A percentile compares a stretch with the other conserved stretches of the same genome.
Evolutionary conservation across 2,329 filamentous ascomycete species (phyloP).

Genomic region (Aspergillus viridinutans): DNA sequence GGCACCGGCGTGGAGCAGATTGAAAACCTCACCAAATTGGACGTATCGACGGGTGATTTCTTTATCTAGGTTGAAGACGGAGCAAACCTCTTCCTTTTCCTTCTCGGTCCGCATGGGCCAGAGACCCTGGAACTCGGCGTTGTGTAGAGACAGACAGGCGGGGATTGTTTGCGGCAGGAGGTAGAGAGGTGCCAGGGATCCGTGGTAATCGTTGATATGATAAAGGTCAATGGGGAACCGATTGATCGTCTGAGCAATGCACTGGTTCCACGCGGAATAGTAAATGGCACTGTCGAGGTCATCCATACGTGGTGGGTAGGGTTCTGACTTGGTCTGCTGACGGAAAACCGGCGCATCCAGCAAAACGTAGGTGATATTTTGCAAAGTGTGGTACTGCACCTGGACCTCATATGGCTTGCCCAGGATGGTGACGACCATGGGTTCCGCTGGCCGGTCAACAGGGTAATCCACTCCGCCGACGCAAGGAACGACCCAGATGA

Average conservation of each 20-base stretch:
- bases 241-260: slow-evolving; percentile 60
- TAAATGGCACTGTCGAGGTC: slow-evolving; percentile 65
- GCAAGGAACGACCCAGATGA: slow-evolving; percentile 62
- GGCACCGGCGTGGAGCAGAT: slow-evolving; percentile 61
- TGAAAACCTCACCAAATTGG: slow-evolving; percentile 66
- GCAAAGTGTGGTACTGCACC: slow-evolving; percentile 59
- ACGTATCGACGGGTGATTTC: slow-evolving; percentile 58
- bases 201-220: slow-evolving; percentile 65
- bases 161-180: slow-evolving; percentile 60
- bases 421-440: slow-evolving; percentile 60
- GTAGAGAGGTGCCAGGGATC: slow-evolving; percentile 60
- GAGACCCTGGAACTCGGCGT: slow-evolving; percentile 65
- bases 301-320: slow-evolving; percentile 66
- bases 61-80: slow-evolving; percentile 58
- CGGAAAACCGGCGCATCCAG: slow-evolving; percentile 65
- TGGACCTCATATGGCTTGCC: slow-evolving; percentile 58
- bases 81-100: slow-evolving; percentile 60
- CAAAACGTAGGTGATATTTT: slow-evolving; percentile 66
- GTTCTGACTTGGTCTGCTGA: slow-evolving; percentile 58
- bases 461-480: slow-evolving; percentile 64
- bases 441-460: slow-evolving; percentile 53
- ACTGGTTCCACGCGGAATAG: slow-evolving; percentile 68
- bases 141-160: slow-evolving; percentile 61
- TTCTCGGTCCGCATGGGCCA: slow-evolving; percentile 63
- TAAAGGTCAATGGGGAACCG: slow-evolving; percentile 62